Evolutionary conservation across 192 early-diverging fungal species (phyloP).

Genomic region (Entophlyctis helioformis): DNA sequence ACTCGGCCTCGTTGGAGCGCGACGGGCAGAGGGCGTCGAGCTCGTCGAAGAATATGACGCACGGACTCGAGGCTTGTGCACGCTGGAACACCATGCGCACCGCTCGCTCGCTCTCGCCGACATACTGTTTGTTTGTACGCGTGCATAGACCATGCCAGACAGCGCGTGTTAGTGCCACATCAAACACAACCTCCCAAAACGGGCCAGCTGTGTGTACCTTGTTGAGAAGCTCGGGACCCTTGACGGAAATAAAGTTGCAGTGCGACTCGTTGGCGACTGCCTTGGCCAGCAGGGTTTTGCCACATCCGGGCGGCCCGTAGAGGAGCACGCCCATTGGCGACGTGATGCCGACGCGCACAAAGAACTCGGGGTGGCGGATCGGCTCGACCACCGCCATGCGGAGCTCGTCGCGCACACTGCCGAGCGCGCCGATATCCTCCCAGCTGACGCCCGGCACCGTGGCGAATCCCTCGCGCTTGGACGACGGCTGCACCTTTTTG

Average conservation of each 20-base stretch:
- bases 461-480: constrained; percentile 97
- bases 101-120: constrained; percentile 95
- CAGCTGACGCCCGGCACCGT: constrained; percentile 93
- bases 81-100: constrained; percentile 91
- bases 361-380: constrained; percentile 79
- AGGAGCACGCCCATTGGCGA: constrained; percentile 86
- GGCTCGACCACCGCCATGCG: constrained; percentile 94
- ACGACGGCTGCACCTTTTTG: constrained; percentile 85
- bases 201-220: constrained; percentile 38
- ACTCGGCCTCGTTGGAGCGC: constrained; percentile 79
- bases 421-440: constrained; percentile 91
- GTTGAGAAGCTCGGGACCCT: constrained; percentile 94
- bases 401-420: constrained; percentile 76
- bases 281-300: constrained; percentile 95
- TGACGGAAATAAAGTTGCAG: constrained; percentile 97
- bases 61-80: constrained; percentile 84
- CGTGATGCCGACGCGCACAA: constrained; percentile 79
- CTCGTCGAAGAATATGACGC: constrained; percentile 98
- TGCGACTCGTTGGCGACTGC: constrained; percentile 96
- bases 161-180: too few relatives aligned
- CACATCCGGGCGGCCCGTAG: constrained; percentile 97
- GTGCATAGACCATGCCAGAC: too few relatives aligned
- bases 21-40: constrained; percentile 83
- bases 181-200: too few relatives aligned
- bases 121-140: too few relatives aligned